Conservation (phyloP, 495 filamentous ascomycete genomes). For the Tuber aestivum region DNA sequence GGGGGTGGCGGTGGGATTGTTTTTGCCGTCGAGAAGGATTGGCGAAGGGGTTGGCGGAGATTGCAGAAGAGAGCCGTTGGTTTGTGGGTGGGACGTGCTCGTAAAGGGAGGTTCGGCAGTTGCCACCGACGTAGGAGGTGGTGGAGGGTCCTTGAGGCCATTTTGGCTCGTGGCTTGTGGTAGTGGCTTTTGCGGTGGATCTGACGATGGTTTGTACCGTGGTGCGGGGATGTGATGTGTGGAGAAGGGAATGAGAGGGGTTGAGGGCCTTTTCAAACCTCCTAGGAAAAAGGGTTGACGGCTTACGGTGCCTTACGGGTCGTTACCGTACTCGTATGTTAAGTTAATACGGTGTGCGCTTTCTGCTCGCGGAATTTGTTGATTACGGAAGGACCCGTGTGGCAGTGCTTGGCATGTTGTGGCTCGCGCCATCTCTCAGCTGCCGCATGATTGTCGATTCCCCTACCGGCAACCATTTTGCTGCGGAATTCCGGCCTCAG, state of each 20-base stretch:
- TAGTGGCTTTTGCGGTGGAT: neutral
- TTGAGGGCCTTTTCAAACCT: neutral
- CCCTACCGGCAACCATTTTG: too few relatives aligned
- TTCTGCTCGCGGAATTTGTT: neutral
- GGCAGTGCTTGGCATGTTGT: neutral
- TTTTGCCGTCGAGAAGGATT: constrained; percentile 10
- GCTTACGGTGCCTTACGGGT: too few relatives aligned
- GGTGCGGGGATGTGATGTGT: neutral
- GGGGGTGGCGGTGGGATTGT: constrained; percentile 1
- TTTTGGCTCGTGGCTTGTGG: neutral
- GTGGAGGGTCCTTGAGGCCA: constrained; percentile 24
- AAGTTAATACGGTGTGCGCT: too few relatives aligned
- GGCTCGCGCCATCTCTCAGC: neutral
- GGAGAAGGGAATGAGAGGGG: neutral
- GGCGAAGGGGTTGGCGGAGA: constrained; percentile 1
- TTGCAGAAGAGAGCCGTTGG: constrained; percentile 10
- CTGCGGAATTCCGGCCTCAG: neutral
- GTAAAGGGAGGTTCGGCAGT: neutral
- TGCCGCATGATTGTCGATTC: too few relatives aligned
- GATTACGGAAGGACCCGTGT: neutral
- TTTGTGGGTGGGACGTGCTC: neutral
- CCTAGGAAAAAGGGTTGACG: too few relatives aligned
- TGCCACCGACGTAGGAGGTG: constrained; percentile 1
- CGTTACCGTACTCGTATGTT: too few relatives aligned
- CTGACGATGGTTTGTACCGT: neutral